These are phyloP conservation scores for Chaetomium olivaceum DNA, from an alignment of 2,329 filamentous ascomycete genomes.

Conservation along the genomic window DNA sequence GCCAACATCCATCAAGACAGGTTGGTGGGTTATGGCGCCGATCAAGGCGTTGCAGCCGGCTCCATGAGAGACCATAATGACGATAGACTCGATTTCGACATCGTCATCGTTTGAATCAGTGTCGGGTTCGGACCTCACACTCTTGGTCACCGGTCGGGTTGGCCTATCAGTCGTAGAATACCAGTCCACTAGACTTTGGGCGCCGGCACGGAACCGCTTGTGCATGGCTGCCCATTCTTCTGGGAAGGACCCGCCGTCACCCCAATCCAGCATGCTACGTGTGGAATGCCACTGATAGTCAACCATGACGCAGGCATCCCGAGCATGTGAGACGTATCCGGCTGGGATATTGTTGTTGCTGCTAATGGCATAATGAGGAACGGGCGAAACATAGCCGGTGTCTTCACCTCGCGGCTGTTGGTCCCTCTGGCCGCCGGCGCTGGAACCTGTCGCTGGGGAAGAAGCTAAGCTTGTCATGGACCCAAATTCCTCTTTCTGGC, in stretches of 20 bases:
- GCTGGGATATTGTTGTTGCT: slow-evolving; percentile 77
- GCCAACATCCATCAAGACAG: slow-evolving; percentile 84
- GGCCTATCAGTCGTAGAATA: slow-evolving; percentile 63
- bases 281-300: slow-evolving; percentile 98
- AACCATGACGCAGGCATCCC: slow-evolving; percentile 80
- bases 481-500: slow-evolving; percentile 30
- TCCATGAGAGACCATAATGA: slow-evolving; percentile 89
- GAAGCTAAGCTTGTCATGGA: slow-evolving; percentile 39
- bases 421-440: slow-evolving; percentile 32
- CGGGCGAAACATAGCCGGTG: slow-evolving; percentile 67
- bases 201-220: slow-evolving; percentile 76
- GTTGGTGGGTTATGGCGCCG: slow-evolving; percentile 86
- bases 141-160: slow-evolving; percentile 53
- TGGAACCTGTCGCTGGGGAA: slow-evolving; percentile 39
- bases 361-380: slow-evolving; percentile 81
- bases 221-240: slow-evolving; percentile 99
- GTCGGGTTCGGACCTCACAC: slow-evolving; percentile 46
- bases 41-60: slow-evolving; percentile 96
- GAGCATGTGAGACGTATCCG: slow-evolving; percentile 86
- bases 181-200: slow-evolving; percentile 80
- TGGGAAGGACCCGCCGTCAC: slow-evolving; percentile 80
- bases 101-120: slow-evolving; percentile 45
- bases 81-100: slow-evolving; percentile 70
- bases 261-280: slow-evolving; percentile 75
- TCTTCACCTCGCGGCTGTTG: slow-evolving; percentile 13